phyloP scores from a whole-genome alignment of 305 asterid genomes.

The Solanum hybrid region DNA sequence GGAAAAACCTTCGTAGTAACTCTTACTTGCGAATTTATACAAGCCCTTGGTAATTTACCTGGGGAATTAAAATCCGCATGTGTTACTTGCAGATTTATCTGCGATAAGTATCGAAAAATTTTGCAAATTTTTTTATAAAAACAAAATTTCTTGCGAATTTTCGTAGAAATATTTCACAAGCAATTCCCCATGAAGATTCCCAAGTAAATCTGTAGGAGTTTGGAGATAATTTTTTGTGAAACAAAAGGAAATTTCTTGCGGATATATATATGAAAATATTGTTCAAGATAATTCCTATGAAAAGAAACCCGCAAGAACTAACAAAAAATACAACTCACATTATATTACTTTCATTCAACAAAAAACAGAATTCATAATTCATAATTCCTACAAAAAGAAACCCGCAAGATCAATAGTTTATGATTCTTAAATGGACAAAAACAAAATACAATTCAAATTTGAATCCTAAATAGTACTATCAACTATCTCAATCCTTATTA shows the following conservation, averaged over 20 bases:
- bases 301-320: no score
- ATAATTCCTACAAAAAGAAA: neutral
- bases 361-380: neutral
- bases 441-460: neutral
- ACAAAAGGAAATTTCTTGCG: neutral
- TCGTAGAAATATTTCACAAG: neutral
- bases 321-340: neutral
- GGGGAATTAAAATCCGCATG: neutral
- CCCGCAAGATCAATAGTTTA: neutral
- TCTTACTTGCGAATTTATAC: neutral
- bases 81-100: neutral
- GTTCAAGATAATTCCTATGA: neutral
- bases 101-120: neutral
- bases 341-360: neutral
- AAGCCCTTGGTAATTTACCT: neutral
- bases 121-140: neutral
- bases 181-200: neutral
- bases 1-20: neutral
- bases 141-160: no score
- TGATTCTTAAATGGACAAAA: neutral
- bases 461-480: neutral
- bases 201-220: neutral
- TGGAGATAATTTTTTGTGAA: neutral
- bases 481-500: neutral
- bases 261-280: neutral